phyloP scores from a whole-genome alignment of 176 grass and related monocot species.

The Raddia guianensis region DNA sequence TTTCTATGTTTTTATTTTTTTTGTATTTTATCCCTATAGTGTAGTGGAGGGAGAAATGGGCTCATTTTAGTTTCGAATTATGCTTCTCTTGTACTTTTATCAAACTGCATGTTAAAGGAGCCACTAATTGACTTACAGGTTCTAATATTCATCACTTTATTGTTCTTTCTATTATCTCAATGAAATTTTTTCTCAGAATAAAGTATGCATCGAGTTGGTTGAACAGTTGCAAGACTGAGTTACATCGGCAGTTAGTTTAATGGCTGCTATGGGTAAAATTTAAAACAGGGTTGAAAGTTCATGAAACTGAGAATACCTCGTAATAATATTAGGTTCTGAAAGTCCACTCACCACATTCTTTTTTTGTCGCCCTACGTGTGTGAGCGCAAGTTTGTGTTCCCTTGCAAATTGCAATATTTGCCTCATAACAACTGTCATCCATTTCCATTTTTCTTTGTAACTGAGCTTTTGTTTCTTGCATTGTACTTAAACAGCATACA shows the following conservation, averaged over 20 bases:
- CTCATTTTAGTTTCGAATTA: not conserved
- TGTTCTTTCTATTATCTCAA: not conserved
- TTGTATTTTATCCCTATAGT: not conserved
- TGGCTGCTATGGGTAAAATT: not conserved
- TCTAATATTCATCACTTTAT: not conserved
- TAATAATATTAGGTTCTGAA: not conserved
- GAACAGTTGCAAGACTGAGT: conserved; percentile 2
- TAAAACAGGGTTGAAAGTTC: not conserved
- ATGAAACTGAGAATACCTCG: not conserved
- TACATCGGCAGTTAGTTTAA: not conserved
- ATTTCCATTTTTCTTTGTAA: conserved; percentile 18
- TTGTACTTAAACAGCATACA: not conserved
- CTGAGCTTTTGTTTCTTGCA: not conserved
- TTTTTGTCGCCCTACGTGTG: not conserved
- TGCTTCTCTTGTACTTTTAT: conserved; percentile 22
- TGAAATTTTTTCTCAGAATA: not conserved
- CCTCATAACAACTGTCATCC: not conserved
- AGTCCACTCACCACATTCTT: not conserved
- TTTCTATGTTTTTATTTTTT: not conserved
- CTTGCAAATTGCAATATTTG: not conserved
- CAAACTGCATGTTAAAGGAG: conserved; percentile 10
- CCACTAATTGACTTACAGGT: conserved; percentile 1
- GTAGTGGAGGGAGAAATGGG: not conserved
- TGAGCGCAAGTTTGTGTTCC: not conserved
- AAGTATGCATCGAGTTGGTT: not conserved